Evolutionary conservation across 2,329 filamentous ascomycete genomes (phyloP).

Genomic region (Colletotrichum truncatum): DNA sequence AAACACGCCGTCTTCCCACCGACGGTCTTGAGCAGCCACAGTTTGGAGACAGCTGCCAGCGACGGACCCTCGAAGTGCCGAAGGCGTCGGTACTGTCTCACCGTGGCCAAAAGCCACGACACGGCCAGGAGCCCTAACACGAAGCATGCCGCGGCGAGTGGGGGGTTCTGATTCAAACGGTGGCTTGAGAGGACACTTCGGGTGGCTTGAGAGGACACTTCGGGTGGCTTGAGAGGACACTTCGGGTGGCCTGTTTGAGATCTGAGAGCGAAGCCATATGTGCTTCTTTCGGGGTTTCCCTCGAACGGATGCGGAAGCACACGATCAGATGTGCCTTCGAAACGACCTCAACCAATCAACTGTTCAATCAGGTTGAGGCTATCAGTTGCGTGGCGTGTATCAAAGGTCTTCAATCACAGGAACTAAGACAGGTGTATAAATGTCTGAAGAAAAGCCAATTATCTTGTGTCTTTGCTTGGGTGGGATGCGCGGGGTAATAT

Average conservation of each 20-base stretch:
- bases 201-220: not conserved
- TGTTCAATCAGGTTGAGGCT: too few species aligned
- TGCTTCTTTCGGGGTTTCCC: not conserved
- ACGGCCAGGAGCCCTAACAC: conserved; percentile 19
- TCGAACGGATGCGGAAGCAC: not conserved
- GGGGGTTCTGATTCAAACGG: not conserved
- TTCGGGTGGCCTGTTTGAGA: not conserved
- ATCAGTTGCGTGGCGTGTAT: too few species aligned
- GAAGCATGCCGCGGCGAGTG: not conserved
- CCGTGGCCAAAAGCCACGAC: conserved; percentile 27
- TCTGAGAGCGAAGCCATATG: not conserved
- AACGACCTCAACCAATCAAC: too few species aligned
- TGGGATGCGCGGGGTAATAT: too few species aligned
- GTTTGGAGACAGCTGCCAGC: conserved; percentile 47
- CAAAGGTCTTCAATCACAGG: too few species aligned
- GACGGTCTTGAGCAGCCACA: conserved; percentile 47
- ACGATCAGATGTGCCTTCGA: too few species aligned
- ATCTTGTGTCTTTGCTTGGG: too few species aligned
- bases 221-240: not conserved
- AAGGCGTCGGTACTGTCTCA: conserved; percentile 45
- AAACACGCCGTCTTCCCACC: conserved; percentile 42
- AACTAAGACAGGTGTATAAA: too few species aligned
- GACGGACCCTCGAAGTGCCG: conserved; percentile 50
- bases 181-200: not conserved
- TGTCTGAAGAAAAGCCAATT: too few species aligned